Evolutionary conservation across 2,329 filamentous ascomycete genomes (phyloP).

Genomic region (Colletotrichum sp.): DNA sequence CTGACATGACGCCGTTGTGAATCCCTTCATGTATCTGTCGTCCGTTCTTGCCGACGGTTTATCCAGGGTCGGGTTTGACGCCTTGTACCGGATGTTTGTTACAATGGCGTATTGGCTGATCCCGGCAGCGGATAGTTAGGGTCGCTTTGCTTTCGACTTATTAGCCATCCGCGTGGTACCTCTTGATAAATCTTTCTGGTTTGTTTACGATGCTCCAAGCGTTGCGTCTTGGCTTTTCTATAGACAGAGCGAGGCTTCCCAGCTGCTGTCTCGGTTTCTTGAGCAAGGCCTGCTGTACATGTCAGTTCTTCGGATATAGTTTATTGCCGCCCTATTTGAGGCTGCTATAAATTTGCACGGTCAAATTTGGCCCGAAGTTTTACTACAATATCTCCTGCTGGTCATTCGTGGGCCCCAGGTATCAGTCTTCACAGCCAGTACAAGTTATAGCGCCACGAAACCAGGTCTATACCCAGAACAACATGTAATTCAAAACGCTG

Average conservation of each 20-base stretch:
- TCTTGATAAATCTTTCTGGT: not conserved
- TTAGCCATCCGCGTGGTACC: not conserved
- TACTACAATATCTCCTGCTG: no score
- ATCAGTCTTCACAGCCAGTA: no score
- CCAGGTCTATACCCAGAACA: no score
- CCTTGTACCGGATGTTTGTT: not conserved
- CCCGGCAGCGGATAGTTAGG: not conserved
- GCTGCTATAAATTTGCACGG: not conserved
- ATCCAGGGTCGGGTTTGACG: not conserved
- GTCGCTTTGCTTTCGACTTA: not conserved
- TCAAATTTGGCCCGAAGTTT: no score
- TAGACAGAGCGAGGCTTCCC: not conserved
- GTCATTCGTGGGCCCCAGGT: no score
- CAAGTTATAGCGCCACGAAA: no score
- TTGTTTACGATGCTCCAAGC: not conserved
- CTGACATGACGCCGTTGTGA: not conserved
- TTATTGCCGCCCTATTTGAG: accelerated
- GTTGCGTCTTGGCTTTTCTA: not conserved
- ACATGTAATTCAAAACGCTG: accelerated
- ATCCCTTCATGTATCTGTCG: not conserved
- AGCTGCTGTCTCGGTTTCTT: not conserved
- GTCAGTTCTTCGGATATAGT: not conserved
- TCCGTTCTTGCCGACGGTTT: not conserved
- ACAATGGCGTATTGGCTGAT: not conserved
- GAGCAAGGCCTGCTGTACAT: not conserved